Evolutionary conservation across 78 protist genomes (phyloP), one percentile per base, ranked within the genome.

Genomic region (Cyanophora paradoxa): DNA sequence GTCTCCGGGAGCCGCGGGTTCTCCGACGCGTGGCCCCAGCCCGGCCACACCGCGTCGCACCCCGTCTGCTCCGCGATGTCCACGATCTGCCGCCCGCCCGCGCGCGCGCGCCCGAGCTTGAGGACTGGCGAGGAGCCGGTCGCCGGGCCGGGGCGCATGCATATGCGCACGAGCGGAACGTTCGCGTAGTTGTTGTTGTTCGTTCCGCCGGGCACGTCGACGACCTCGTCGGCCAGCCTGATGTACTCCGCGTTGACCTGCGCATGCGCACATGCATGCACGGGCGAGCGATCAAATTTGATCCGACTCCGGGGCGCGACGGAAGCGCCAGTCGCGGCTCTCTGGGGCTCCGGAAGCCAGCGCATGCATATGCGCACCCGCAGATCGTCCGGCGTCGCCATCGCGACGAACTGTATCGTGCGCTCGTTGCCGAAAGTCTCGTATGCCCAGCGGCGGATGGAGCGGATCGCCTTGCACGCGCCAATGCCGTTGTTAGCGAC

Each of bases 21-120:
- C 75, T 96, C 99, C 0, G 91, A 81, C 6, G 99, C 98, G 44
- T 96, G 98, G 22, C 99, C 85, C 99, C 99, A 96, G 11, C 99
- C 99, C 0, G 98, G 90, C 94, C 95, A 95, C 28, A 95, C 95
- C 2, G 96, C 98, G 24, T 93, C 89, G 11, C 86, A 72, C 8
- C 34, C n/a, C 33, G 63, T 5, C 26, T 59, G 78, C 36, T 52
- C 48, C 40, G 95, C 98, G 33, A 86, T 75, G 68, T 90, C 90
- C 33, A 93, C 91, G 52, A 96, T 92, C n/a, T n/a, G n/a, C n/a
- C n/a, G n/a, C n/a, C n/a, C n/a, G n/a, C n/a, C n/a, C n/a, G n/a
- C n/a, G n/a, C n/a, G n/a, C n/a, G n/a, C n/a, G n/a, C n/a, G n/a
- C n/a, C n/a, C n/a, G n/a, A n/a, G n/a, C n/a, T n/a, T n/a, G n/a